Conservation (phyloP, 306 rosid genomes). For the Trifolium fragiferum region DNA sequence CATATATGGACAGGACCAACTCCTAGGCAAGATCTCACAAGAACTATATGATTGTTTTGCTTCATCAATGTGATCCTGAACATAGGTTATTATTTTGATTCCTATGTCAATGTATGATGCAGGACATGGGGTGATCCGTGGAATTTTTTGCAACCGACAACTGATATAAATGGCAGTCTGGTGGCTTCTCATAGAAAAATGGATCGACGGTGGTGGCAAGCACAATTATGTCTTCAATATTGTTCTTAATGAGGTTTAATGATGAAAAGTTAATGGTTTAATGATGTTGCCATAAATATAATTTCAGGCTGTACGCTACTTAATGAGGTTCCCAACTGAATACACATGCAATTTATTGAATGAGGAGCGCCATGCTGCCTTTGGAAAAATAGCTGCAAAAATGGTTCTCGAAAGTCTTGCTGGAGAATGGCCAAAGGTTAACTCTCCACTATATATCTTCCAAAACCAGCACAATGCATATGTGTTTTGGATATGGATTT, state of each 20-base stretch:
- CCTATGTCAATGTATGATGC: slow-evolving; percentile 40
- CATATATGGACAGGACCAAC: slow-evolving; percentile 81
- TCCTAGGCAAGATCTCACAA: slow-evolving; percentile 66
- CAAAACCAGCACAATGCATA: background rate
- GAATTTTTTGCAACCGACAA: slow-evolving; percentile 88
- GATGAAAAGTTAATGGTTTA: background rate
- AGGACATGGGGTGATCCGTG: slow-evolving; percentile 91
- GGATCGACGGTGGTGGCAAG: slow-evolving; percentile 96
- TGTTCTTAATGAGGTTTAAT: background rate
- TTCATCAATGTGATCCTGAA: slow-evolving; percentile 27
- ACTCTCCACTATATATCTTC: slow-evolving; percentile 23
- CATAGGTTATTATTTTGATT: background rate
- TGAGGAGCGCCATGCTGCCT: slow-evolving; percentile 73
- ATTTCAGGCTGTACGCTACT: slow-evolving; percentile 77
- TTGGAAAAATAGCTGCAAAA: slow-evolving; percentile 77
- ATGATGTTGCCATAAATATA: slow-evolving; percentile 1
- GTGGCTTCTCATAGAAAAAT: slow-evolving; percentile 82
- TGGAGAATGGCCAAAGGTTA: slow-evolving; percentile 71
- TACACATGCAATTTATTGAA: slow-evolving; percentile 76
- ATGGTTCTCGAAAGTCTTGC: slow-evolving; percentile 59
- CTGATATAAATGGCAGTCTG: slow-evolving; percentile 85
- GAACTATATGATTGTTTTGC: slow-evolving; percentile 38
- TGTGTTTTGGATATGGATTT: background rate
- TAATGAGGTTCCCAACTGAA: slow-evolving; percentile 80
- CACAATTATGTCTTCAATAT: slow-evolving; percentile 58